Conservation (phyloP, 1,139 yeast species). For the Debaryomyces coudertii region DNA sequence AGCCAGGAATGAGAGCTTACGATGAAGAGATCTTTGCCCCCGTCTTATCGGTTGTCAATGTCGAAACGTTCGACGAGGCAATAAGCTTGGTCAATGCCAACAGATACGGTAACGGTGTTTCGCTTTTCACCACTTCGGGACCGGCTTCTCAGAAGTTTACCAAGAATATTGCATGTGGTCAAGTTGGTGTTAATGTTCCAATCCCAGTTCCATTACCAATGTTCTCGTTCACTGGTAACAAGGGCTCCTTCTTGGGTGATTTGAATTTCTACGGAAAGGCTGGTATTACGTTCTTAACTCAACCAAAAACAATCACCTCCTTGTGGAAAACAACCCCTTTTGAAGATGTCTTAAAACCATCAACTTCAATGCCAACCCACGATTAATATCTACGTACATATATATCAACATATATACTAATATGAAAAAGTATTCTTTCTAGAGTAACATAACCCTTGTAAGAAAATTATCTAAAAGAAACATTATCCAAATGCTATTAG, state of each 20-base stretch:
- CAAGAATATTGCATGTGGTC: conserved; percentile 73
- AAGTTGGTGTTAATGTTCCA: conserved; percentile 80
- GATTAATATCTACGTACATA: not conserved
- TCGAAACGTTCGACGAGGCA: conserved; percentile 73
- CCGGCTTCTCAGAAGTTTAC: conserved; percentile 71
- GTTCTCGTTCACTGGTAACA: conserved; percentile 81
- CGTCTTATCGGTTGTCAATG: conserved; percentile 65
- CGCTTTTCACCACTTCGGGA: conserved; percentile 72
- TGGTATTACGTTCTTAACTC: conserved; percentile 72
- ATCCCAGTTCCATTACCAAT: conserved; percentile 85
- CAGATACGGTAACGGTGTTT: conserved; percentile 74
- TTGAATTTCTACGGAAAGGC: conserved; percentile 80
- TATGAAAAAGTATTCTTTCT: not conserved
- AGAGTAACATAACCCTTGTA: too few species aligned
- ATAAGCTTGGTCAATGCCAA: conserved; percentile 65
- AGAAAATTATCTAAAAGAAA: too few species aligned
- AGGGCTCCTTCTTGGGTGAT: conserved; percentile 78
- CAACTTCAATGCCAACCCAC: conserved; percentile 71
- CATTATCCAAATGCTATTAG: too few species aligned
- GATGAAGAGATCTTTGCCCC: conserved; percentile 82
- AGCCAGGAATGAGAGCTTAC: conserved; percentile 72
- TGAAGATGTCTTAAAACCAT: conserved; percentile 51
- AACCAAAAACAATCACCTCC: conserved; percentile 74
- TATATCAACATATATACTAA: not conserved
- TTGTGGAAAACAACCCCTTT: conserved; percentile 67